These are phyloP conservation scores for Trichoderma afroharzianum DNA, from an alignment of 2,329 filamentous ascomycete species.

Conservation along the genomic window DNA sequence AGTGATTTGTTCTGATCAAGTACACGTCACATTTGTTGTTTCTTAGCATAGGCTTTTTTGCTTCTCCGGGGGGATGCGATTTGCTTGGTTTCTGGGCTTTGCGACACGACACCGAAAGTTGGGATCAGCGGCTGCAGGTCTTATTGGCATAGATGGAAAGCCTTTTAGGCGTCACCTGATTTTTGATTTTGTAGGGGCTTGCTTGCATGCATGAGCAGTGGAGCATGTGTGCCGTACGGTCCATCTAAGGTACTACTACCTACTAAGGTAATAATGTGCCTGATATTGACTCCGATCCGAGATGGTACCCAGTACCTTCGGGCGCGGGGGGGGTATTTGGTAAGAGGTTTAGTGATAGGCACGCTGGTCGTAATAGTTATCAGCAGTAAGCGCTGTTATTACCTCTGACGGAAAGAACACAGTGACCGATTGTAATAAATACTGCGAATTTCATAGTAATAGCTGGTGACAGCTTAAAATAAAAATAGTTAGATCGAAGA, in stretches of 20 bases:
- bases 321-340: too few species aligned
- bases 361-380: too few species aligned
- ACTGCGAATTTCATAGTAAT: too few species aligned
- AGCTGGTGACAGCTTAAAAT: too few species aligned
- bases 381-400: too few species aligned
- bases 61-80: neutral
- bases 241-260: too few species aligned
- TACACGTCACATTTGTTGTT: neutral
- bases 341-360: too few species aligned
- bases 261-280: too few species aligned
- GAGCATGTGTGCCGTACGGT: neutral
- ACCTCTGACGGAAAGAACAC: too few species aligned
- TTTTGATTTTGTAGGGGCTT: neutral
- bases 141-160: neutral
- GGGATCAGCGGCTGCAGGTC: neutral
- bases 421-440: too few species aligned
- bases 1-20: neutral
- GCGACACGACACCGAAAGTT: neutral
- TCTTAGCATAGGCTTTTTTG: neutral
- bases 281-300: neutral
- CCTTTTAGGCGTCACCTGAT: neutral
- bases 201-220: neutral
- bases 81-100: neutral
- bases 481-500: too few species aligned
- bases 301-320: neutral